phyloP scores from a whole-genome alignment of 1,284 basidiomycete genomes.

The Leccinum solheimii region DNA sequence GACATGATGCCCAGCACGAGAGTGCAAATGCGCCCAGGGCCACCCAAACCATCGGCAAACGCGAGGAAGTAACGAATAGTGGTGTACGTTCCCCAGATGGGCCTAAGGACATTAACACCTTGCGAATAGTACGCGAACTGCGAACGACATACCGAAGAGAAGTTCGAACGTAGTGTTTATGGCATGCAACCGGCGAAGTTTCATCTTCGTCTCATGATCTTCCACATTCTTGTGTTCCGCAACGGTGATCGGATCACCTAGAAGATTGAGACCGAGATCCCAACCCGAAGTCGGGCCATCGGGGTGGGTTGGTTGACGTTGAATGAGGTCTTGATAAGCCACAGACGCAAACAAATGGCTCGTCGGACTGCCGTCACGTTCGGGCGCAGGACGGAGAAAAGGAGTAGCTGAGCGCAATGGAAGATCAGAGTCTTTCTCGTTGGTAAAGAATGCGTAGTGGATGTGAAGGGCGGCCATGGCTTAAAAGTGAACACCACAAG shows the following conservation, averaged over 20 bases:
- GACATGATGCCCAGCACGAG: slow-evolving; percentile 62
- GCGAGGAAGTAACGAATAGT: slow-evolving; percentile 63
- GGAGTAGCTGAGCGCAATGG: slow-evolving; percentile 49
- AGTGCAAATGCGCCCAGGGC: slow-evolving; percentile 43
- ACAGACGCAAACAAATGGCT: slow-evolving; percentile 42
- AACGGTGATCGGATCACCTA: slow-evolving; percentile 41
- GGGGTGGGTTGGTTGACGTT: slow-evolving; percentile 47
- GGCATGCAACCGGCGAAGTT: slow-evolving; percentile 43
- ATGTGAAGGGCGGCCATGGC: slow-evolving; percentile 57
- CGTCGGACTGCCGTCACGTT: slow-evolving; percentile 49
- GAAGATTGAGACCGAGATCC: slow-evolving; percentile 41
- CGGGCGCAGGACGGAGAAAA: slow-evolving; percentile 47
- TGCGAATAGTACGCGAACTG: background rate
- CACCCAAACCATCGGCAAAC: slow-evolving; percentile 42
- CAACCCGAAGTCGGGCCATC: slow-evolving; percentile 37
- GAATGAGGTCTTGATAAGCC: slow-evolving; percentile 48
- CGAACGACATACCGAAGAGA: slow-evolving; percentile 47
- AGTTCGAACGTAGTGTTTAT: slow-evolving; percentile 42
- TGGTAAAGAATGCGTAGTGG: slow-evolving; percentile 53
- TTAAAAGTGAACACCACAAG: slow-evolving; percentile 16
- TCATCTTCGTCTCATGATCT: slow-evolving; percentile 40
- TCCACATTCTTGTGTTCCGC: slow-evolving; percentile 43
- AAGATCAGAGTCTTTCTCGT: slow-evolving; percentile 40
- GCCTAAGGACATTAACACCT: slow-evolving; percentile 36
- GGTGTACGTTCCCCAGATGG: slow-evolving; percentile 58